Evolutionary conservation across 2,329 filamentous ascomycete species (phyloP).

Genomic region (Clonostachys byssicola): DNA sequence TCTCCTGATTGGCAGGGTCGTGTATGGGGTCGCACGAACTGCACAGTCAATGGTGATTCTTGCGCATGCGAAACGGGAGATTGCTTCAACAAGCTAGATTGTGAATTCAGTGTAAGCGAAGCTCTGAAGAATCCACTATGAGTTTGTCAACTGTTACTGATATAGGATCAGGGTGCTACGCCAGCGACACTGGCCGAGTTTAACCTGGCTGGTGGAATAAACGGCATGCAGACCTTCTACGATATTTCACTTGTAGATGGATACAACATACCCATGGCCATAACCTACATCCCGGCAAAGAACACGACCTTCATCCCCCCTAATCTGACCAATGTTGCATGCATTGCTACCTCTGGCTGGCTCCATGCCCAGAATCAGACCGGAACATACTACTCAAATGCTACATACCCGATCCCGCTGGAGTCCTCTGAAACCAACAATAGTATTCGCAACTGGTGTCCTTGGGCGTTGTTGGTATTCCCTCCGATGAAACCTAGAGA

Average conservation of each 20-base stretch:
- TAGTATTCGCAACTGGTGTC: slow-evolving; percentile 68
- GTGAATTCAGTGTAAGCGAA: slow-evolving; percentile 59
- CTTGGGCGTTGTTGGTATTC: slow-evolving; percentile 69
- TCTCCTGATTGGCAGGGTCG: slow-evolving; percentile 75
- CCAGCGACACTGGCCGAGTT: slow-evolving; percentile 80
- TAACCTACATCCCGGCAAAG: slow-evolving; percentile 54
- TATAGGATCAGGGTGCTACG: slow-evolving; percentile 52
- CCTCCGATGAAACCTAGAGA: slow-evolving; percentile 67
- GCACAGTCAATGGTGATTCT: slow-evolving; percentile 66
- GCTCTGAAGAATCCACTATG: not conserved
- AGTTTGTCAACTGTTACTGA: not conserved
- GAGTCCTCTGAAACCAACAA: slow-evolving; percentile 54
- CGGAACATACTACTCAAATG: slow-evolving; percentile 58
- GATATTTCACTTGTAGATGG: slow-evolving; percentile 83
- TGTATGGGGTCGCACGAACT: slow-evolving; percentile 82
- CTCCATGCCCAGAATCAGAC: slow-evolving; percentile 50
- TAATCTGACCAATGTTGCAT: slow-evolving; percentile 72
- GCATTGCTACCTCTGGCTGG: slow-evolving; percentile 65
- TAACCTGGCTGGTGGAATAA: slow-evolving; percentile 63
- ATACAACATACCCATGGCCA: slow-evolving; percentile 73
- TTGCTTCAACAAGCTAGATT: slow-evolving; percentile 67
- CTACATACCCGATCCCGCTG: slow-evolving; percentile 62
- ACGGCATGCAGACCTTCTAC: slow-evolving; percentile 66
- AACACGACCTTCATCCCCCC: slow-evolving; percentile 66
- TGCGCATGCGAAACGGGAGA: slow-evolving; percentile 73